A percentile compares a stretch with the other conserved stretches of the same genome.
Evolutionary conservation across 176 grass and related monocot species (phyloP).

Genomic region (Ensete glaucum): DNA sequence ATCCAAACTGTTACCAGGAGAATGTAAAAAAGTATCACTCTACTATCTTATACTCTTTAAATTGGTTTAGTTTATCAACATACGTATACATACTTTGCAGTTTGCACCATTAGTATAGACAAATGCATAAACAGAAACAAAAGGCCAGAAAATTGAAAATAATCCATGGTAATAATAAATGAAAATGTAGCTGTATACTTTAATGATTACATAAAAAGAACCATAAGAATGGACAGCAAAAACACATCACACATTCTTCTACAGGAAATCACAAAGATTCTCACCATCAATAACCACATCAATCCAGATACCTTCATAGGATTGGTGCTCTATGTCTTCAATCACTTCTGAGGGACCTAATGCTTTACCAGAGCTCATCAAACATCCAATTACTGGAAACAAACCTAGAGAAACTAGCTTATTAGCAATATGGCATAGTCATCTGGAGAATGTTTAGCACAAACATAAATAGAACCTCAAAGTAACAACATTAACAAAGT

Average conservation of each 20-base stretch:
- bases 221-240: neutral
- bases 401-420: slow-evolving; percentile 29
- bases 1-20: too few relatives aligned
- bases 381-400: slow-evolving; percentile 61
- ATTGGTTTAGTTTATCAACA: neutral
- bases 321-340: slow-evolving; percentile 40
- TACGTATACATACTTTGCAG: neutral
- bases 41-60: neutral
- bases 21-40: too few relatives aligned
- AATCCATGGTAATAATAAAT: neutral
- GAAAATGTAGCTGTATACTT: neutral
- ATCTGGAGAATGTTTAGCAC: neutral
- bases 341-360: slow-evolving; percentile 35
- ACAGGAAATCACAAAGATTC: neutral
- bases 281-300: slow-evolving; percentile 73
- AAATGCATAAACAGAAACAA: neutral
- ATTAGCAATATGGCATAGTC: neutral
- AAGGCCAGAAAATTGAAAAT: neutral
- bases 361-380: slow-evolving; percentile 46
- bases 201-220: neutral
- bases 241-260: neutral
- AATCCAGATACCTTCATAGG: slow-evolving; percentile 49
- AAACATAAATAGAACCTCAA: neutral
- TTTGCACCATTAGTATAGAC: neutral
- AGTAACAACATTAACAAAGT: neutral